Evolutionary conservation across 257 asterid species (phyloP), one percentile per base, ranked within the genome.

Genomic region (Apocynum venetum): DNA sequence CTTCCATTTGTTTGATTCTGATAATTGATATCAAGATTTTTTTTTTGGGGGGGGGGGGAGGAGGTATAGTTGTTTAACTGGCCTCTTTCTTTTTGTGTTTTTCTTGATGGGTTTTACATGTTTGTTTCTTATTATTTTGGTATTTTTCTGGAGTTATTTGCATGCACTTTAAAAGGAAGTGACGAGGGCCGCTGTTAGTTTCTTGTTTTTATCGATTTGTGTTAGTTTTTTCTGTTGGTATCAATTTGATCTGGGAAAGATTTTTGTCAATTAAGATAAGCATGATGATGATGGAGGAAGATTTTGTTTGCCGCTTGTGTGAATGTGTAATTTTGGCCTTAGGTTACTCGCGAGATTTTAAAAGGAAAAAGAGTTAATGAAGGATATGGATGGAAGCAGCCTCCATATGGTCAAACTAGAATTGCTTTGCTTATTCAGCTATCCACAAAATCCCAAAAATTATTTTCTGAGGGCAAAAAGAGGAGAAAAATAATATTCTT

Each of bases 241-340:
- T 65, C 53, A 76, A 65, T 51, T 76, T 76, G 66, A 76, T 67
- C 72, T n/a, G 77, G 73, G 25, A 7, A 6, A 44, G 71, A 9
- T 17, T 25, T 77, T 31, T 11, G 35, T 48, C 44, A 56, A 71
- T 35, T 48, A 44, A 70, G 71, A 78, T 47, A 36, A 31, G 64
- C 13, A 36, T 31, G 53, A 43, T 59, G 72, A 38, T 46, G 52
- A 77, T 71, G 55, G 51, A 43, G 44, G 13, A 12, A 7, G 76
- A 36, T 43, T 41, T 53, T 73, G 36, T 53, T 36, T 51, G 36
- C 35, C 53, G 4, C 12, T 71, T 3, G 46, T 49, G 15, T 52
- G 1, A 3, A 38, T 31, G n/a, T 31, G 25, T 10, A 25, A 48
- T 51, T 56, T 49, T 77, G 46, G 40, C 31, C 10, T 70, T 25